phyloP scores from a whole-genome alignment of 352 stramenopile species.

The Salisapilia sapeloensis region DNA sequence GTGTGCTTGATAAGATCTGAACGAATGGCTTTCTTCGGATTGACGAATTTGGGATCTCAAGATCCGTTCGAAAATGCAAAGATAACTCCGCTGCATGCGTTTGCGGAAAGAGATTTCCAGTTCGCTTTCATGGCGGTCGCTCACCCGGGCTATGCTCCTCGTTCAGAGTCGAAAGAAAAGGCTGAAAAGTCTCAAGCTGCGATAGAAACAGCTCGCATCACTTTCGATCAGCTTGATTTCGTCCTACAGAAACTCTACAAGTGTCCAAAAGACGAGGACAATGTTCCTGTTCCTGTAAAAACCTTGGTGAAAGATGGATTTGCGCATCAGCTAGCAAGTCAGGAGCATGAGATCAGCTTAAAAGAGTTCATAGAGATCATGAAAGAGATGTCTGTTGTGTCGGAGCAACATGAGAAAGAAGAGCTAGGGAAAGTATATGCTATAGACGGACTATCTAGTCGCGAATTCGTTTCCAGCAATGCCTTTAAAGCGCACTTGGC shows the following conservation, averaged over 20 bases:
- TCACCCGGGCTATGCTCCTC: slow-evolving; percentile 24
- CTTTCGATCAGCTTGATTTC: slow-evolving; percentile 12
- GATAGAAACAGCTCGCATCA: slow-evolving; percentile 14
- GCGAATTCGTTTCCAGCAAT: slow-evolving; percentile 40
- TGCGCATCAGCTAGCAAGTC: background rate
- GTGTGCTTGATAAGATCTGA: too few species aligned
- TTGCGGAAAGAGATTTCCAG: slow-evolving; percentile 33
- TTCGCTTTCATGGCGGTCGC: slow-evolving; percentile 37
- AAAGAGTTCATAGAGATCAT: slow-evolving; percentile 15
- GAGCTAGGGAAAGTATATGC: slow-evolving; percentile 13
- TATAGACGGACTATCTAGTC: slow-evolving; percentile 12
- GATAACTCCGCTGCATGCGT: slow-evolving; percentile 34
- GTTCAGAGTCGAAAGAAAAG: slow-evolving; percentile 42
- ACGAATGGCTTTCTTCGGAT: slow-evolving; percentile 61
- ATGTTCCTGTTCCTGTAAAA: slow-evolving; percentile 13
- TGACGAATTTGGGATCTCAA: slow-evolving; percentile 37
- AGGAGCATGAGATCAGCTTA: slow-evolving; percentile 4
- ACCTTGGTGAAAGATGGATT: slow-evolving; percentile 12
- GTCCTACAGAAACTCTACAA: slow-evolving; percentile 40
- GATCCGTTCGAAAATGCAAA: slow-evolving; percentile 32
- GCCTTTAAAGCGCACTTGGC: slow-evolving; percentile 24
- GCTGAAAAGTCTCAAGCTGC: slow-evolving; percentile 9
- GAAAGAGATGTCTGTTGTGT: slow-evolving; percentile 10
- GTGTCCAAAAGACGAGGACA: slow-evolving; percentile 30
- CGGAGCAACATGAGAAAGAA: slow-evolving; percentile 13